Conservation (phyloP, 768 basidiomycete genomes). For the Mycena rebaudengoi region DNA sequence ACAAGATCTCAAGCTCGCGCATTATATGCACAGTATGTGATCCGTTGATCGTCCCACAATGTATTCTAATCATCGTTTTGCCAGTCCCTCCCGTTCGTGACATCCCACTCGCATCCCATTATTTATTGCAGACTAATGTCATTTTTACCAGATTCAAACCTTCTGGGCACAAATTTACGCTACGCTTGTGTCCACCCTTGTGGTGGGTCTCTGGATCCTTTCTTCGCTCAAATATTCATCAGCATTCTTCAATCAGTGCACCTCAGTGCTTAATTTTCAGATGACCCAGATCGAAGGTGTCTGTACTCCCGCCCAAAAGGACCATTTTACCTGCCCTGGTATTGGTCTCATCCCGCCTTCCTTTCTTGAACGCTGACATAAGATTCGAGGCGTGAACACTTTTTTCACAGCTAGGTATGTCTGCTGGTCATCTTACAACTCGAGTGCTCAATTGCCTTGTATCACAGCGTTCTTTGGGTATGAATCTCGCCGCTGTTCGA, state of each 20-base stretch:
- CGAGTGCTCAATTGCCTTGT: conserved; percentile 22
- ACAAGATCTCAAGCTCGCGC: conserved; percentile 40
- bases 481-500: background rate
- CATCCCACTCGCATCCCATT: too few relatives aligned
- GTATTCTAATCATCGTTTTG: too few relatives aligned
- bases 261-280: conserved; percentile 37
- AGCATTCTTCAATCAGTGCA: too few relatives aligned
- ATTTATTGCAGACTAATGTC: too few relatives aligned
- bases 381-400: conserved; percentile 31
- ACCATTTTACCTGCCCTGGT: conserved; percentile 45
- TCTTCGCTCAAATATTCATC: too few relatives aligned
- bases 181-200: conserved; percentile 42
- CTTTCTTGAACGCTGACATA: too few relatives aligned
- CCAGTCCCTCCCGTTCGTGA: too few relatives aligned
- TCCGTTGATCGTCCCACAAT: too few relatives aligned
- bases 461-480: conserved; percentile 12
- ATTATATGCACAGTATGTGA: conserved; percentile 46
- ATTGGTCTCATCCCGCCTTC: too few relatives aligned
- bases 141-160: conserved; percentile 35
- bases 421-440: conserved; percentile 8
- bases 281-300: conserved; percentile 41
- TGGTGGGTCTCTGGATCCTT: too few relatives aligned
- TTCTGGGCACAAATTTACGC: conserved; percentile 45
- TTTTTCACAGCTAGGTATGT: conserved; percentile 50
- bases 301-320: conserved; percentile 39